These are phyloP conservation scores for Coniochaeta sp. DNA, from an alignment of 2,329 filamentous ascomycete genomes.

Conservation along the genomic window DNA sequence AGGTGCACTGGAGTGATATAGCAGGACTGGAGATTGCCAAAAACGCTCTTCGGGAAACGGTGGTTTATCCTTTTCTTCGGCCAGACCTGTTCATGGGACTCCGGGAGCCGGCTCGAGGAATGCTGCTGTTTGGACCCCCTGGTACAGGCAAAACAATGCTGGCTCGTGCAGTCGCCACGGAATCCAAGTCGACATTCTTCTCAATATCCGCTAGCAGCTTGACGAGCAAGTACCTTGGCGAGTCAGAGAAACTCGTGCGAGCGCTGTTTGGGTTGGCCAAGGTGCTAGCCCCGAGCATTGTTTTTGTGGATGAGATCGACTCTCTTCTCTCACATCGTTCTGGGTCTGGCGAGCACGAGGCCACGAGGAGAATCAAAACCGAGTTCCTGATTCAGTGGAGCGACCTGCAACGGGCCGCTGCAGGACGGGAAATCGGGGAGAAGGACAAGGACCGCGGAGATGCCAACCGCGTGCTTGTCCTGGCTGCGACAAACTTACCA, in stretches of 20 bases:
- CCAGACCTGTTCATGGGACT: slow-evolving; percentile 95
- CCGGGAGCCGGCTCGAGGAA: slow-evolving; percentile 86
- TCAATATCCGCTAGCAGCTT: slow-evolving; percentile 91
- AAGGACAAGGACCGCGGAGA: slow-evolving; percentile 69
- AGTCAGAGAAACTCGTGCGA: slow-evolving; percentile 92
- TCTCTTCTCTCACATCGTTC: slow-evolving; percentile 80
- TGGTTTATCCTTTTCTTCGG: slow-evolving; percentile 92
- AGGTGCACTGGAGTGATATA: slow-evolving; percentile 91
- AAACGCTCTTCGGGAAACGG: slow-evolving; percentile 84
- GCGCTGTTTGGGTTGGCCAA: slow-evolving; percentile 90
- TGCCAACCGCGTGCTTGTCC: slow-evolving; percentile 79
- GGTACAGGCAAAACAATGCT: slow-evolving; percentile 99
- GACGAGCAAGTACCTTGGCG: slow-evolving; percentile 92
- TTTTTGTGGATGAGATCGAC: slow-evolving; percentile 98
- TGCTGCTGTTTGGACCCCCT: slow-evolving; percentile 92
- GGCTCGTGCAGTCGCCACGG: slow-evolving; percentile 86
- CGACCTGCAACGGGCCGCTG: slow-evolving; percentile 84
- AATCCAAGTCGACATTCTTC: slow-evolving; percentile 93
- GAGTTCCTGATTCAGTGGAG: slow-evolving; percentile 98
- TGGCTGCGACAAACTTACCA: slow-evolving; percentile 91
- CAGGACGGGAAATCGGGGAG: slow-evolving; percentile 63
- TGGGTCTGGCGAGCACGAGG: slow-evolving; percentile 83
- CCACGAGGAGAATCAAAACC: slow-evolving; percentile 89
- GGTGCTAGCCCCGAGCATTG: slow-evolving; percentile 84
- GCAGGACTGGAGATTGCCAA: slow-evolving; percentile 88